These are phyloP conservation scores for Trichoderma sp. DNA, from an alignment of 2,329 filamentous ascomycete species.

Conservation along the genomic window DNA sequence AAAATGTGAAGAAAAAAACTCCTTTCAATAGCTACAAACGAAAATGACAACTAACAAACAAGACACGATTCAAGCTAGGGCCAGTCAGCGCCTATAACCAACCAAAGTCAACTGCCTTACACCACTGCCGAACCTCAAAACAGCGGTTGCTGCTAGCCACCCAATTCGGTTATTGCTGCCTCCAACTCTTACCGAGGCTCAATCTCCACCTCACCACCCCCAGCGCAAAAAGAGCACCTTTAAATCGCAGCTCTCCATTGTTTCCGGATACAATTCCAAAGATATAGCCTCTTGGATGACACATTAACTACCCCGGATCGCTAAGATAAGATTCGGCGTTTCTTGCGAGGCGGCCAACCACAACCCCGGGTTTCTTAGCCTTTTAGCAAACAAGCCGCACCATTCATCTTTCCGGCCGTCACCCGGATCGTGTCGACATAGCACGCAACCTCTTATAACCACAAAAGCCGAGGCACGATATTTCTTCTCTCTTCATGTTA, in stretches of 20 bases:
- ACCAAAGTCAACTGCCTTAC: not conserved
- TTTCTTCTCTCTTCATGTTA: not conserved
- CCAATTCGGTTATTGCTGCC: not conserved
- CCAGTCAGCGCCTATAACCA: not conserved
- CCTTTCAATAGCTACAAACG: no score
- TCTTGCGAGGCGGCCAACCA: not conserved
- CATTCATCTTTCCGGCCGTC: not conserved
- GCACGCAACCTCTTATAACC: not conserved
- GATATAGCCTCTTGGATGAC: no score
- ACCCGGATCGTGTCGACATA: not conserved
- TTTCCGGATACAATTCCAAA: not conserved
- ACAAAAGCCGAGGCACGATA: not conserved
- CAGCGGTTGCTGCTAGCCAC: not conserved
- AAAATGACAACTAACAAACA: not conserved
- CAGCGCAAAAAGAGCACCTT: not conserved
- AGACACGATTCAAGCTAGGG: not conserved
- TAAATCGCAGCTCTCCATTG: not conserved
- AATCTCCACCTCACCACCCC: slow-evolving; percentile 7
- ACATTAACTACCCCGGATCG: not conserved
- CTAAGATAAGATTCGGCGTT: not conserved
- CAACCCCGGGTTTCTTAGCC: no score
- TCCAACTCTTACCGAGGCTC: slow-evolving; percentile 4
- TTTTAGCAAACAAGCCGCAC: no score
- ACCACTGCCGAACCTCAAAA: not conserved
- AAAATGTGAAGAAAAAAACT: no score